Evolutionary conservation across 164 flowering plant species (phyloP), one percentile per base, ranked within the genome.

Genomic region (Stephania yunnanensis): DNA sequence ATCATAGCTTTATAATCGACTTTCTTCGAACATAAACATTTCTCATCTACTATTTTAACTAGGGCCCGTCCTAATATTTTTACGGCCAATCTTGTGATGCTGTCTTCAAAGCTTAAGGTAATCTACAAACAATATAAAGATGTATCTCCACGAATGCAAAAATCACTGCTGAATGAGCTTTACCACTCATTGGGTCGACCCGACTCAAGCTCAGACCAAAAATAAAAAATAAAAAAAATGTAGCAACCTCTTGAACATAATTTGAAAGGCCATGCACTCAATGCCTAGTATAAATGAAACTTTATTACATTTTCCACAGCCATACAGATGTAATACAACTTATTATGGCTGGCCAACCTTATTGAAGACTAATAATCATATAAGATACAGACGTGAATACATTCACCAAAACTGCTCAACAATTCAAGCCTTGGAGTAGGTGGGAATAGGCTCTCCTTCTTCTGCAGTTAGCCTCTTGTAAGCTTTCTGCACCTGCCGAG

Each of bases 401-500:
- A 61, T 61, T 5, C 66, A 20, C 20, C 66, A 61, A 10, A 13
- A 22, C n/a, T 9, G 19, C 22, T 61, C 42, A 36, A 65, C 19
- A 2, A 76, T 42, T 75, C 25, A 71, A 25, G 72, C n/a, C 69
- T 71, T 67, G 29, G 48, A 5, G 68, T 53, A 82, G 42, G 84
- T 84, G 68, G 98, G 98, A 68, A 95, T 91, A 10, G 90, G 90
- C 70, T 85, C 94, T 66, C 99, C 99, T 17, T 85, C 83, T 22
- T 82, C 84, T 74, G 74, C 86, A 29, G 97, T 86, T 71, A 92
- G 78, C 30, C 73, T 84, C 71, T 85, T 87, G 82, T 87, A 95
- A 44, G 87, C 91, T 74, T 79, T 77, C 74, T 95, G 99, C 78
- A 95, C 25, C 53, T 80, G 82, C 74, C 76, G 85, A n/a, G 97